Evolutionary conservation across 2,329 filamentous ascomycete species (phyloP).

Genomic region (Colletotrichum lupini): DNA sequence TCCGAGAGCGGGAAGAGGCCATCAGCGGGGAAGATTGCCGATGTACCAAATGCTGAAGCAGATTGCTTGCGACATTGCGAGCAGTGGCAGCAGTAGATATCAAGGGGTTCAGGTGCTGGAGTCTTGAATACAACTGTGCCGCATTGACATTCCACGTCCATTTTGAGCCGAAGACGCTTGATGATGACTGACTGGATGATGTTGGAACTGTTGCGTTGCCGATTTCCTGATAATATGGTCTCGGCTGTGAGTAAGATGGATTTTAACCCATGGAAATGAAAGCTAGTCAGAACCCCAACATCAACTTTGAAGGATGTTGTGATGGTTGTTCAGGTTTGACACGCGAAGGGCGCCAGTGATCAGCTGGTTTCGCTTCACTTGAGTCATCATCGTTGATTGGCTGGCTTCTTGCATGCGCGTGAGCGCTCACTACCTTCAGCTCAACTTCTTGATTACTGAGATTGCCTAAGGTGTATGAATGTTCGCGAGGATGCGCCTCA

Average conservation of each 20-base stretch:
- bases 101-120: slow-evolving; percentile 46
- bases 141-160: slow-evolving; percentile 52
- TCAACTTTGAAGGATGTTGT: neutral
- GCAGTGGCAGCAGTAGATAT: slow-evolving; percentile 59
- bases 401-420: neutral
- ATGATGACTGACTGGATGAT: neutral
- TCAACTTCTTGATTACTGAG: neutral
- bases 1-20: slow-evolving; percentile 53
- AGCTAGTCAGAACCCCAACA: neutral
- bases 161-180: neutral
- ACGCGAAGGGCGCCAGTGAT: slow-evolving; percentile 13
- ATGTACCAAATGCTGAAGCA: slow-evolving; percentile 57
- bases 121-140: slow-evolving; percentile 49
- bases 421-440: neutral
- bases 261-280: neutral
- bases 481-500: neutral
- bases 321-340: neutral
- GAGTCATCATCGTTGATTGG: neutral
- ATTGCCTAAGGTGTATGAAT: neutral
- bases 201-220: neutral
- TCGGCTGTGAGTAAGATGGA: neutral
- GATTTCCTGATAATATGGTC: neutral
- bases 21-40: slow-evolving; percentile 53
- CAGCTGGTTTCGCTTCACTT: neutral
- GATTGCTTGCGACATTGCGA: slow-evolving; percentile 57